phyloP scores from a whole-genome alignment of 202 grass and related monocot genomes.

The Zizania palustris region DNA sequence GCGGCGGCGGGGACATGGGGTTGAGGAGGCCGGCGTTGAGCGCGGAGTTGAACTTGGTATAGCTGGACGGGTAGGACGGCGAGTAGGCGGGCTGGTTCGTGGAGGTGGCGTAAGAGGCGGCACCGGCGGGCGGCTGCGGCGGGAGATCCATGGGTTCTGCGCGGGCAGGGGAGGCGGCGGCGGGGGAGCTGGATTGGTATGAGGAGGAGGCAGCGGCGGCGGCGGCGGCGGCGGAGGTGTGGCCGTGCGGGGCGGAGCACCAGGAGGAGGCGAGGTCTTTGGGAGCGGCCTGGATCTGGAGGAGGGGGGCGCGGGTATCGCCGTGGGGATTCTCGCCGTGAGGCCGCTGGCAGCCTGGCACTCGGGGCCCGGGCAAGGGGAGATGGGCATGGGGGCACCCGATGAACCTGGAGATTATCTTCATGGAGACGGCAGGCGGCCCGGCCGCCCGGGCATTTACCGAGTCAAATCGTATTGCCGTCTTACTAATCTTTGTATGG shows the following conservation, averaged over 20 bases:
- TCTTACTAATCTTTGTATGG: no score
- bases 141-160: conserved; percentile 38
- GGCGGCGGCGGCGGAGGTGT: conserved; percentile 4
- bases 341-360: no score
- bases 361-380: no score
- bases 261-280: conserved; percentile 43
- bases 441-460: no score
- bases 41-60: conserved; percentile 97
- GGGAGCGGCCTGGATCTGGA: neutral
- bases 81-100: conserved; percentile 51
- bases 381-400: no score
- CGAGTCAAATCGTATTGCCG: no score
- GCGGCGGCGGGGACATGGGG: conserved; percentile 88
- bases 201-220: neutral
- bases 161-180: neutral
- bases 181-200: neutral
- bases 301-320: no score
- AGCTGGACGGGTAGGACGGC: conserved; percentile 65
- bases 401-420: no score
- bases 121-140: conserved; percentile 5
- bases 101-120: conserved; percentile 35
- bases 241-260: conserved; percentile 51
- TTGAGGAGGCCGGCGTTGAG: conserved; percentile 96
- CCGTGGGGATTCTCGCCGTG: no score
- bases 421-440: no score